Evolutionary conservation across 495 filamentous ascomycete species (phyloP), one percentile per base, ranked within the genome.

Genomic region (Penicillium daleae): DNA sequence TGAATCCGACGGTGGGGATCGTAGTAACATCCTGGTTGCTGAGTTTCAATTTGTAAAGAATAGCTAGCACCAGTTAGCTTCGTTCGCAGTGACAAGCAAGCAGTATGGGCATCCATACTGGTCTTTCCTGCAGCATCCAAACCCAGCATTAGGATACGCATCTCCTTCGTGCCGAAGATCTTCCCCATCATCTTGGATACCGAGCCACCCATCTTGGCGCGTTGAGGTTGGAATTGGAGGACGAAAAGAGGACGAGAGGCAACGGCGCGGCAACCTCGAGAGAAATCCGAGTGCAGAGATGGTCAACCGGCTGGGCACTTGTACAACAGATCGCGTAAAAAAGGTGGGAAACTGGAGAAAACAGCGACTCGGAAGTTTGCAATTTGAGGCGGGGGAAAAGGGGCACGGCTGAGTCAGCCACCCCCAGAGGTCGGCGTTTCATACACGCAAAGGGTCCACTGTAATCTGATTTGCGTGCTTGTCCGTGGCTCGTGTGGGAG

Each of bases 31-130:
- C 91, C 77, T 97, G 93, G 74, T 96, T 92, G 65, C 75, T 81
- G 64, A 98, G 87, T 85, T 98, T 98, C 74, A 99, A 86, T 84
- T 97, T 97, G 86, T 99, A 99, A n/a, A 99, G 89, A 73, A 99
- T 99, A 37, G 95, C 88, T 90, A 66, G 37, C 51, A 37, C 37
- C 22, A 51, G 55, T 71, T 53, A 69, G 66, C 52, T 56, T 61
- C n/a, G 15, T 3, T 50, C 2, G 13, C 8, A 40, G 19, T 56
- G 46, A 42, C 6, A 10, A 10, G 8, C 42, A 29, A 7, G 1
- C 44, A 29, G 1, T 3, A 24, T 31, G 55, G 33, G 15, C 8
- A 15, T 22, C n/a, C 84, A 70, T 80, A 90, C 88, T 99, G 26
- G 95, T 99, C 85, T 99, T 99, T 78, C 95, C 95, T 57, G 95